A percentile compares a stretch with the other conserved stretches of the same genome.
Evolutionary conservation across 2,329 filamentous ascomycete genomes (phyloP).

Genomic region (Diaporthe amygdali): DNA sequence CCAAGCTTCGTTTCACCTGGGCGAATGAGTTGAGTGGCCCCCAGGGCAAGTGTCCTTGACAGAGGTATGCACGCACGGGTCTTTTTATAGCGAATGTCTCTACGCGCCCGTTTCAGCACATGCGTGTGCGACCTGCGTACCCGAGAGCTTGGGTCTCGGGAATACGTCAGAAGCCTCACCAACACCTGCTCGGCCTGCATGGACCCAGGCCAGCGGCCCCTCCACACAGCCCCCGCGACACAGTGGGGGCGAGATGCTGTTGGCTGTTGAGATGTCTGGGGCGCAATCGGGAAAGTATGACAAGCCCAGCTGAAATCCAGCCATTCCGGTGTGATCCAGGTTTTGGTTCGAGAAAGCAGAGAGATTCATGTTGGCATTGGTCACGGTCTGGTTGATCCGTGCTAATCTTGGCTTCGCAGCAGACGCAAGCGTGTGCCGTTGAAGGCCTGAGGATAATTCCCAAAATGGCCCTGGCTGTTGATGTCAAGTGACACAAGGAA

Average conservation of each 20-base stretch:
- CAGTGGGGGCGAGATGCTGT: neutral
- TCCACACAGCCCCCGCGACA: neutral
- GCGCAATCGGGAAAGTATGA: neutral
- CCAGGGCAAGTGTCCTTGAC: neutral
- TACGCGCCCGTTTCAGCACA: conserved; percentile 15
- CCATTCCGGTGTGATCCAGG: neutral
- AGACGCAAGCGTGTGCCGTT: neutral
- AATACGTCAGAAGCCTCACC: neutral
- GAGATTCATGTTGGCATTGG: neutral
- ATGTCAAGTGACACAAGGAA: neutral
- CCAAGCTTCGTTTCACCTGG: conserved; percentile 9
- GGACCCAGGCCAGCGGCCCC: neutral
- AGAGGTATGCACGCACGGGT: neutral
- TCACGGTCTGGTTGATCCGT: neutral
- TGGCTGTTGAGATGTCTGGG: neutral
- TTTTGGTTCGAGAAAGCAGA: neutral
- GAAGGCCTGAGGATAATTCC: neutral
- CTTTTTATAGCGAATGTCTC: conserved; percentile 5
- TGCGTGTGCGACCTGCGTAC: conserved; percentile 5
- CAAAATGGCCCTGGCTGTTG: neutral
- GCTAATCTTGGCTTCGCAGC: neutral
- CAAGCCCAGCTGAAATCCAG: neutral
- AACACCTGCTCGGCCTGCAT: neutral
- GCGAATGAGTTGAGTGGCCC: conserved; percentile 2
- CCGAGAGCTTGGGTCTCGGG: conserved; percentile 9